Evolutionary conservation across 805 yeast genomes (phyloP), one percentile per base, ranked within the genome.

Genomic region (Grigorovia humatica): DNA sequence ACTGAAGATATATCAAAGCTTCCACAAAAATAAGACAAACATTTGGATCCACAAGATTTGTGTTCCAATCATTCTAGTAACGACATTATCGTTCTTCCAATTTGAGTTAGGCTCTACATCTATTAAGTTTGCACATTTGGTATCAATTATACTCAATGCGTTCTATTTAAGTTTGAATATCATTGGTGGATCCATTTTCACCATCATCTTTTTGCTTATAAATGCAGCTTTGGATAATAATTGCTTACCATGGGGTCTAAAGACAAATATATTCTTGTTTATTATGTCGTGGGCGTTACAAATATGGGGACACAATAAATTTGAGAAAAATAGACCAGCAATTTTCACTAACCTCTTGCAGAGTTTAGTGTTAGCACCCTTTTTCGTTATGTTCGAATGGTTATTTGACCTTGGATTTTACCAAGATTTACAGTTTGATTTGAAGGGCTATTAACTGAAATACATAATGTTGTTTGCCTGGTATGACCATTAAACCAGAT

Each of bases 281-380:
- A 38, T 13, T 12, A 13, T 38, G 42, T 38, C 42, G 6, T 42
- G 46, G 51, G 58, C 51, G 1, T 58, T 78, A 17, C 98, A 93
- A 61, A 89, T 91, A 66, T 73, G 83, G 48, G 96, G 97, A 4
- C 98, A 93, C 64, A 91, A 85, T 1, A 73, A 77, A 11, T 86
- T 81, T 62, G 99, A 91, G 63, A 75, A 74, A 54, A 74, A 88
- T 44, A 85, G 89, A 0, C 99, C 99, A 0, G 96, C 98, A 0
- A 68, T 91, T 49, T 65, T 88, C 43, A 96, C 90, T 60, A 90
- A 83, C 62, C 70, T 88, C 46, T 70, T 83, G 5, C 97, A 89
- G 63, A 93, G 97, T 4, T 65, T 91, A 18, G 88, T 91, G 0
- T 72, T 90, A 55, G 98, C 98, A 0, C 98, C 98, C 1, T 88